phyloP scores from a whole-genome alignment of 2,329 filamentous ascomycete species.

The Coniosporium tulheliwenetii region DNA sequence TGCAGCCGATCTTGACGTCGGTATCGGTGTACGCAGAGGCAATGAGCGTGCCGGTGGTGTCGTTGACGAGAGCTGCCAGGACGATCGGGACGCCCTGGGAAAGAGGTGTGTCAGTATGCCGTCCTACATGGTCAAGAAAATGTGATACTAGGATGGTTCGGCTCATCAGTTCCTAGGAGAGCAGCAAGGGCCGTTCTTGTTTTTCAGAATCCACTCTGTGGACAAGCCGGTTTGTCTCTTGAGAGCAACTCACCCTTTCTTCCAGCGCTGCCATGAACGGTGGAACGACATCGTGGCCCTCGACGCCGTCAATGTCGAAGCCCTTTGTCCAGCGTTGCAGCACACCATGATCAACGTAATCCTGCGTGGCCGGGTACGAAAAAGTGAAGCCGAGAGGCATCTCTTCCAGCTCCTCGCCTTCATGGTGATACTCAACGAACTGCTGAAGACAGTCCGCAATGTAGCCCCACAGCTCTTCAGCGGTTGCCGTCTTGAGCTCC shows the following conservation, averaged over 20 bases:
- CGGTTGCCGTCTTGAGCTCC: conserved; percentile 71
- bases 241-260: conserved; percentile 37
- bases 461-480: conserved; percentile 86
- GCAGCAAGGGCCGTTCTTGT: background rate
- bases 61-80: conserved; percentile 85
- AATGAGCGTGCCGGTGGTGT: conserved; percentile 93
- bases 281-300: conserved; percentile 79
- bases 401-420: conserved; percentile 45
- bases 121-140: conserved; percentile 4
- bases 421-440: conserved; percentile 77
- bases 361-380: conserved; percentile 84
- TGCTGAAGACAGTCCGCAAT: conserved; percentile 84
- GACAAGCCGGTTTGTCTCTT: background rate
- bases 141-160: background rate
- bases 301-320: conserved; percentile 84
- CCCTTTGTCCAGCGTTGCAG: conserved; percentile 96
- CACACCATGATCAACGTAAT: conserved; percentile 84
- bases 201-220: conserved; percentile 7
- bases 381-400: conserved; percentile 88
- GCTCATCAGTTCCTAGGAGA: too few relatives aligned
- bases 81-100: conserved; percentile 73
- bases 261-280: conserved; percentile 68
- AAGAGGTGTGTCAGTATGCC: conserved; percentile 7
- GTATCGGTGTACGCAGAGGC: conserved; percentile 93
- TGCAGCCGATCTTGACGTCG: conserved; percentile 87